Evolutionary conservation across 768 basidiomycete species (phyloP), one percentile per base, ranked within the genome.

Genomic region (Mycena filopes): DNA sequence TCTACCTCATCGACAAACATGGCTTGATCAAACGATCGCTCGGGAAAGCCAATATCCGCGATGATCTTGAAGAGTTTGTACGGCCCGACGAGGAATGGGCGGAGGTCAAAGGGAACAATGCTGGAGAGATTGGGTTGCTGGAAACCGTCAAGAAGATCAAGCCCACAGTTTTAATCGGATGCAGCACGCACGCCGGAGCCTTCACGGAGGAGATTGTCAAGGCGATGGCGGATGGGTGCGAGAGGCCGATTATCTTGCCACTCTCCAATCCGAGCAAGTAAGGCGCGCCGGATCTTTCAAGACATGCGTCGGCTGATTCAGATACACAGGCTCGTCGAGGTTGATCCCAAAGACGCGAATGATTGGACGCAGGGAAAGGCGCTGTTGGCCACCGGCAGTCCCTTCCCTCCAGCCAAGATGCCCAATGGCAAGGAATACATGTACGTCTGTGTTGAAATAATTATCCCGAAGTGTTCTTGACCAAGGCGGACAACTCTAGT

Each of bases 81-180:
- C 78, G 89, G 13, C 79, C 84, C 0, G 83, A 88, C 64, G 82
- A 82, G 13, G 88, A 88, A 58, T 89, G 88, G 89, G 74, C 71
- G 6, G 76, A 68, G 42, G 80, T 78, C 23, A 70, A 72, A 40
- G 73, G 70, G 29, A 77, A 82, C 56, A 76, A 76, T 31, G 63
- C 72, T 11, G 83, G 83, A 25, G 80, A 83, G 45, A 80, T 90
- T 23, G 67, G 76, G 10, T 79, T 96, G 55, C 74, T 91, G 58
- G 89, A 94, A 29, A 89, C 92, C 3, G 86, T 95, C 63, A 86
- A 86, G 76, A 81, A 82, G 65, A 84, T 92, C 13, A 87, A 87
- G 71, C 94, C 95, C 25, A 97, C 94, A 2, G 86, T 94, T 13
- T 75, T 97, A 48, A 92, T 97, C 67, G 95, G 95, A 31, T 92